Conservation (phyloP, 1,284 basidiomycete species). For the Amylostereum areolatum region DNA sequence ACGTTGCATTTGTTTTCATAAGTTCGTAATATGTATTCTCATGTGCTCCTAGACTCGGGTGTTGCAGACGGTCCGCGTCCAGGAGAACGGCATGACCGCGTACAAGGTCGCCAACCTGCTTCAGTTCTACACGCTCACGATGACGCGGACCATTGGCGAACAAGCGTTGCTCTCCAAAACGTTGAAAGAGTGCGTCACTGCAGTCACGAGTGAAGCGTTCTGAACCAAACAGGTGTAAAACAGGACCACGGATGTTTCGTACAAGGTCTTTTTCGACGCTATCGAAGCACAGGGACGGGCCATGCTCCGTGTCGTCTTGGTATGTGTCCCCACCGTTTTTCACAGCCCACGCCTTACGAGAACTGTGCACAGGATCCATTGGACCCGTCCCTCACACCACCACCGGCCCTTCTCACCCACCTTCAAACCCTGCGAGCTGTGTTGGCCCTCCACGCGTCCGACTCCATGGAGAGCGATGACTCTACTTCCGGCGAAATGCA, state of each 20-base stretch:
- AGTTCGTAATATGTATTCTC: neutral
- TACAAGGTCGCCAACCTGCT: conserved; percentile 93
- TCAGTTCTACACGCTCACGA: conserved; percentile 90
- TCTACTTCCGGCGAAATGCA: conserved; percentile 56
- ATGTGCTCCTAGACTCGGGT: conserved; percentile 60
- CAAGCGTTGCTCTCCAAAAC: conserved; percentile 74
- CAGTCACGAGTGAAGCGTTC: neutral
- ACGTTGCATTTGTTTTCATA: conserved; percentile 1
- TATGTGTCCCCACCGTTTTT: conserved; percentile 26
- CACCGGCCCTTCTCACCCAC: conserved; percentile 75
- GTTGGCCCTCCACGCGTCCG: conserved; percentile 79
- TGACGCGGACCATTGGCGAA: conserved; percentile 86
- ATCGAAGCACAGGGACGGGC: conserved; percentile 78
- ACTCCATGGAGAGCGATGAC: conserved; percentile 50
- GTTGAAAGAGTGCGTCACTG: conserved; percentile 66
- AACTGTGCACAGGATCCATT: conserved; percentile 53
- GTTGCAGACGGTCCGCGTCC: conserved; percentile 86
- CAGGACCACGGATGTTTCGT: conserved; percentile 77
- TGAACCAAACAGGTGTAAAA: neutral
- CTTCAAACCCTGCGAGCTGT: conserved; percentile 82
- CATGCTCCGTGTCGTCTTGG: conserved; percentile 66
- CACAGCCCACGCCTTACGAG: neutral
- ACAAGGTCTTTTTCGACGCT: conserved; percentile 81
- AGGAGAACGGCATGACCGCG: conserved; percentile 87
- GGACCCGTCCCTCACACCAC: conserved; percentile 73